These are phyloP conservation scores for Coemansia sp. DNA, from an alignment of 192 early-diverging fungal species.

Conservation along the genomic window DNA sequence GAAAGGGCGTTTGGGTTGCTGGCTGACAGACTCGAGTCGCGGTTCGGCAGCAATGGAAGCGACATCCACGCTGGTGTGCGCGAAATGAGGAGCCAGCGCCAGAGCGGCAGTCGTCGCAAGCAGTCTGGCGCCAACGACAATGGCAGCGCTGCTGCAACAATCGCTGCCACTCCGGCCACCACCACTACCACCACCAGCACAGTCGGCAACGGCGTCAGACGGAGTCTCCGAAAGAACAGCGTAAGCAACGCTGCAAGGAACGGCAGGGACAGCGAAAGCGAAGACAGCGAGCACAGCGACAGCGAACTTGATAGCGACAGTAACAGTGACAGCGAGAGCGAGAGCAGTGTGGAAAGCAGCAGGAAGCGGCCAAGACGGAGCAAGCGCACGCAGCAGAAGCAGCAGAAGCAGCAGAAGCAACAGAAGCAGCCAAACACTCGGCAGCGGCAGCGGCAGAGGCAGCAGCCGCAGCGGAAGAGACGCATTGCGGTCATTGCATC, in stretches of 20 bases:
- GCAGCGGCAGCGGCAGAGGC: background rate
- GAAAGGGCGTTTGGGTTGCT: slow-evolving; percentile 2
- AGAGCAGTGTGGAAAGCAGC: background rate
- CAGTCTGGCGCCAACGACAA: background rate
- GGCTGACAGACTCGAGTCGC: slow-evolving; percentile 8
- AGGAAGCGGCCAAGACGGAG: background rate
- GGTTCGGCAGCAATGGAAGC: background rate
- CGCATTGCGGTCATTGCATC: background rate
- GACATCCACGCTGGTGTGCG: background rate
- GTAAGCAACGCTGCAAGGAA: background rate
- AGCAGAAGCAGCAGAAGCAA: too few relatives aligned
- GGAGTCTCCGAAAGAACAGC: background rate
- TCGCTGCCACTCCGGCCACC: too few relatives aligned
- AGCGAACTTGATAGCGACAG: too few relatives aligned
- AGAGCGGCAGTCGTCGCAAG: background rate
- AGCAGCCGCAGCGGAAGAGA: background rate
- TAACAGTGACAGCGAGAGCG: background rate
- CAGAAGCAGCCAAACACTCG: too few relatives aligned
- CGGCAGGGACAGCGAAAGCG: background rate
- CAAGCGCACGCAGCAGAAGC: background rate
- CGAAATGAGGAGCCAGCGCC: background rate
- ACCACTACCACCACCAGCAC: too few relatives aligned
- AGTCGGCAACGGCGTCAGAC: background rate
- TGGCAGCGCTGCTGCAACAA: too few relatives aligned
- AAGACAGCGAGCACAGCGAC: background rate